Conservation (phyloP, 179 eudicot genomes). For the Beta lomatogona region DNA sequence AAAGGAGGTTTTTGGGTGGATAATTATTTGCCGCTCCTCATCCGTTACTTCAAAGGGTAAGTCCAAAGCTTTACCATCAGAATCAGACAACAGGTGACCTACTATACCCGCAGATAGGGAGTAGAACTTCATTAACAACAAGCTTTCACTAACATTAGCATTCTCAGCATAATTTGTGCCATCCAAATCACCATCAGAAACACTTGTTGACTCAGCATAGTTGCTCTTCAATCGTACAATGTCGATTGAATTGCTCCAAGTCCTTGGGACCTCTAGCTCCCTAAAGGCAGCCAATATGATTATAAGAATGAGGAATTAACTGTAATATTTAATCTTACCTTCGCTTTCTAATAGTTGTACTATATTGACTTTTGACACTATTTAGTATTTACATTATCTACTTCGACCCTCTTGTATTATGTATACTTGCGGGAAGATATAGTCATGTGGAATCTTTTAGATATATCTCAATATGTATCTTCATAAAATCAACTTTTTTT, state of each 20-base stretch:
- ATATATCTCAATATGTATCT: no score
- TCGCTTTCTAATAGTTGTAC: no score
- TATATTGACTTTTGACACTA: no score
- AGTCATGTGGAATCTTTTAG: no score
- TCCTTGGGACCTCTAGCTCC: conserved; percentile 58
- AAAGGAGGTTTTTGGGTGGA: conserved; percentile 50
- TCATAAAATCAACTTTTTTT: no score
- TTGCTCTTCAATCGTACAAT: conserved; percentile 43
- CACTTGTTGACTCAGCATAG: conserved; percentile 28
- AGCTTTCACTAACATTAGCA: conserved; percentile 60
- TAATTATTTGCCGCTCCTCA: conserved; percentile 52
- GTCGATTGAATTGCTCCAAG: conserved; percentile 37
- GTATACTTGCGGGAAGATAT: no score
- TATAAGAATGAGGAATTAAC: not conserved
- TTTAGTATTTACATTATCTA: no score
- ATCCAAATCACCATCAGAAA: conserved; percentile 25
- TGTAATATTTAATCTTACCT: not conserved
- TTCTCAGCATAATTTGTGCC: conserved; percentile 44
- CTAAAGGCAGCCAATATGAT: conserved; percentile 28
- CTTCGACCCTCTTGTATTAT: no score
- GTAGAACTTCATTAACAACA: conserved; percentile 74
- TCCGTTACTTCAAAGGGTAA: conserved; percentile 73
- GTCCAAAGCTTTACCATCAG: conserved; percentile 48
- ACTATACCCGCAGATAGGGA: conserved; percentile 58
- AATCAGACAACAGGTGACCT: conserved; percentile 53